These are phyloP conservation scores for Camellia lanceoleosa DNA, from an alignment of 148 eudicot genomes.

Conservation along the genomic window DNA sequence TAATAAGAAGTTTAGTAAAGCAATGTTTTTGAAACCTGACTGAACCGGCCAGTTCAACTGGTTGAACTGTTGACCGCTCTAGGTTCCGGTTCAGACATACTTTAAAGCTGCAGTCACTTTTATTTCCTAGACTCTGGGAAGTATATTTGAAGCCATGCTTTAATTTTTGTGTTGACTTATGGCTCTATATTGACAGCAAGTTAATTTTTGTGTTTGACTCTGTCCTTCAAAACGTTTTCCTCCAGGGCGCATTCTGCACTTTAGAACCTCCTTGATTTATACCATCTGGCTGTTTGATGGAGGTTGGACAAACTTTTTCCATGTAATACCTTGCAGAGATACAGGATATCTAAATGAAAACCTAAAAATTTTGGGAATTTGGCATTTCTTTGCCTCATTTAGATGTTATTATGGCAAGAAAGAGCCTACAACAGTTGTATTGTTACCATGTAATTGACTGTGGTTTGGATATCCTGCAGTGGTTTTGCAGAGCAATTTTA, in stretches of 20 bases:
- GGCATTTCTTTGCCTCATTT: not conserved
- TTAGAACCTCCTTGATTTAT: slow-evolving; percentile 2
- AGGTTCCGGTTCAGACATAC: too few species aligned
- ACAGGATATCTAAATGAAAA: not conserved
- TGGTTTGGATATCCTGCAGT: not conserved
- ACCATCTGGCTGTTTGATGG: not conserved
- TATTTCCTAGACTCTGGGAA: not conserved
- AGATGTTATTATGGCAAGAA: not conserved
- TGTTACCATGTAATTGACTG: not conserved
- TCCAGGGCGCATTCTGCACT: not conserved
- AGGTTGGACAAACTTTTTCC: not conserved
- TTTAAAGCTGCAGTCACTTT: not conserved
- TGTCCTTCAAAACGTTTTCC: not conserved
- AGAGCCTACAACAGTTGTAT: not conserved
- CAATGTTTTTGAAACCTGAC: too few species aligned
- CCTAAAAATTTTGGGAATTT: not conserved
- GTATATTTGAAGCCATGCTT: slow-evolving; percentile 4
- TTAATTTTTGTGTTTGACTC: not conserved
- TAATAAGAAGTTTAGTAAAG: not conserved
- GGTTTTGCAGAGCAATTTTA: not conserved
- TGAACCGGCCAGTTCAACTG: too few species aligned
- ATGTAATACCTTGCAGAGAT: not conserved
- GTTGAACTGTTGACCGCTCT: too few species aligned
- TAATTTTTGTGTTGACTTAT: not conserved
- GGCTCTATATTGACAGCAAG: not conserved